Base-by-base conservation (phyloP, 2,329 filamentous ascomycete species). In the Neofusicoccum cordaticola region DNA sequence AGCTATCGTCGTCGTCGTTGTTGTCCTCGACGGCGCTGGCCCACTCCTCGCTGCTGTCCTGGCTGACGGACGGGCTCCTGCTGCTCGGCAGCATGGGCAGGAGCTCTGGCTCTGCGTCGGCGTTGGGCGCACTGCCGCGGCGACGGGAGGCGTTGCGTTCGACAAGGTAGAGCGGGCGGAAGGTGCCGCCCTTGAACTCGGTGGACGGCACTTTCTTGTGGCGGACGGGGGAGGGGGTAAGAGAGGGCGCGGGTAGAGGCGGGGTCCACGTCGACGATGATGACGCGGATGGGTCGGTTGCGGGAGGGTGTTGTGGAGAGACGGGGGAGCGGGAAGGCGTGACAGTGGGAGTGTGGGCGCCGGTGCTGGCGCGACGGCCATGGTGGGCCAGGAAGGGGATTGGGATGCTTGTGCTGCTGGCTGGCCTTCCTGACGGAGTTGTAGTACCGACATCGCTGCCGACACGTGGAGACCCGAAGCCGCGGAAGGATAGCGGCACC, bases 111-210 rank as follows among this genome's bases (percentile, higher is more conserved):
- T 35, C 5, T 7, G 68, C 66, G 37, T 67, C 69, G 3, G 9
- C 19, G 75, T 79, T 3, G 11, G 9, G 12, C 6, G 22, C 42
- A 8, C 3, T 35, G 70, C 83, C 82, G 17, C 79, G 27, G 2
- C 39, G 41, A 78, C 60, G 68, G 83, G 34, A 12, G 13, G 52
- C 45, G 22, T 51, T 85, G 35, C 82, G 87, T 75, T 96, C 91
- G 6, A 96, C 86, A 22, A 97, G 87, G 76, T 91, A 94, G 8
- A 97, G 80, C 0, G 93, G 93, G 69, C 90, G 88, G 71, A 93
- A 89, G 72, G 95, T 92, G 68, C 77, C 77, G 48, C 22, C 9
- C 66, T 78, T 81, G 71, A 85, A 85, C 67, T 86, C 83, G 4
- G 79, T 78, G 0, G 84, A 86, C 61, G 77, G 78, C 0, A 80